Conservation (phyloP, 495 filamentous ascomycete genomes). For the Filosporella fistucella region DNA sequence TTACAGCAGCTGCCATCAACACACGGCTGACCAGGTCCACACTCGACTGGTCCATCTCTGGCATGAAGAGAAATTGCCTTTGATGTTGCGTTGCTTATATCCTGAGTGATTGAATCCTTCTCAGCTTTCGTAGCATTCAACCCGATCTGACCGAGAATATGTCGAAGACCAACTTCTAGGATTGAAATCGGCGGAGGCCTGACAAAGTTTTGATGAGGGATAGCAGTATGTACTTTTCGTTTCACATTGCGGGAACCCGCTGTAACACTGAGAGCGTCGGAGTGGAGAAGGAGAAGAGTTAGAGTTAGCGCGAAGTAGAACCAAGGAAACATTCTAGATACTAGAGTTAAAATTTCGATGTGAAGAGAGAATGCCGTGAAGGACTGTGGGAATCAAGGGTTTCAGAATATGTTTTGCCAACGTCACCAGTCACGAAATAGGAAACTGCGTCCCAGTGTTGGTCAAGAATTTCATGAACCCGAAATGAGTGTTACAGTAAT, state of each 20-base stretch:
- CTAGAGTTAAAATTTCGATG: too few species aligned
- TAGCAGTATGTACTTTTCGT: not conserved
- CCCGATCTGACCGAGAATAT: constrained; percentile 8
- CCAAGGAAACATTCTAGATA: not conserved
- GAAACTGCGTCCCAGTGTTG: too few species aligned
- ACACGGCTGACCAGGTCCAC: constrained; percentile 1
- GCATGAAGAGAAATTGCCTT: not conserved
- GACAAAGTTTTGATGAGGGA: constrained; percentile 9
- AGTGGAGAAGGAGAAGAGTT: not conserved
- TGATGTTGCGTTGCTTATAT: not conserved
- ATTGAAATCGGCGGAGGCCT: constrained; percentile 10
- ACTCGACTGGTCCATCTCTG: not conserved
- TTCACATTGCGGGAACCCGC: not conserved
- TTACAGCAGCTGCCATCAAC: constrained; percentile 17
- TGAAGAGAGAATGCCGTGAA: too few species aligned
- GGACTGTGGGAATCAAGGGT: too few species aligned
- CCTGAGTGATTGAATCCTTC: not conserved
- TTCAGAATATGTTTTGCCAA: too few species aligned
- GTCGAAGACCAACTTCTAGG: constrained; percentile 6
- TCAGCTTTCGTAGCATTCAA: constrained; percentile 5
- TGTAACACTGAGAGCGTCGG: not conserved
- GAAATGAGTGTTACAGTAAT: too few species aligned
- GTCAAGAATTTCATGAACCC: too few species aligned
- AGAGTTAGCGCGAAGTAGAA: not conserved
- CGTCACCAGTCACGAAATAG: too few species aligned